Evolutionary conservation across 345 rosid species (phyloP).

Genomic region (Syzygium aqueum): DNA sequence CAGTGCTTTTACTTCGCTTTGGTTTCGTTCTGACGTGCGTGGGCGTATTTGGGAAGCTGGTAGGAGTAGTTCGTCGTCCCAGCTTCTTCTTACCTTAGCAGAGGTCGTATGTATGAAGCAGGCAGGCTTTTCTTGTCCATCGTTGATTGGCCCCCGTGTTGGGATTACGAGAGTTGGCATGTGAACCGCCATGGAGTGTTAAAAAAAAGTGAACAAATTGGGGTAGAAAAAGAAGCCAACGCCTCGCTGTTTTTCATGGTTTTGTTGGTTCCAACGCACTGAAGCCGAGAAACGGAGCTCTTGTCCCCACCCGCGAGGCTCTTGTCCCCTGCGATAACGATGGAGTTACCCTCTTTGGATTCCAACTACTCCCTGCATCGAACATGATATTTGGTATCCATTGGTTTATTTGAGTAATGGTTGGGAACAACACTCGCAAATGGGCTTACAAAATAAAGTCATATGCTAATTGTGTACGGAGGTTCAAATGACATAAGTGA

Average conservation of each 20-base stretch:
- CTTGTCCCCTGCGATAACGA: conserved; percentile 20
- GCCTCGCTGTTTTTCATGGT: conserved; percentile 22
- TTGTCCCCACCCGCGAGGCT: conserved; percentile 10
- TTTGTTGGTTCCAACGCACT: conserved; percentile 12
- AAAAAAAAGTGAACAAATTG: background rate
- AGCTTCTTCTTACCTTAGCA: background rate
- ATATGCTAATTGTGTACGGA: background rate
- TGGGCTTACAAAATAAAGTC: background rate
- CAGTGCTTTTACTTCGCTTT: background rate
- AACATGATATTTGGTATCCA: background rate
- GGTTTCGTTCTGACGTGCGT: background rate
- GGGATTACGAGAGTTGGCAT: background rate
- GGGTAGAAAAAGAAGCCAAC: background rate
- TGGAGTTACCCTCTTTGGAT: background rate
- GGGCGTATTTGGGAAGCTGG: background rate
- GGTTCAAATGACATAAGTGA: background rate
- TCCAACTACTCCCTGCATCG: background rate
- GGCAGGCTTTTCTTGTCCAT: background rate
- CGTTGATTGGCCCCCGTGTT: background rate
- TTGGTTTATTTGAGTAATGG: background rate
- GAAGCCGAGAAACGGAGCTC: conserved; percentile 8
- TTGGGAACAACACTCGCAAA: background rate
- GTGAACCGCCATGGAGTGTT: background rate
- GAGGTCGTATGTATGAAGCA: background rate
- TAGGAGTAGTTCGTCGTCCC: background rate